phyloP scores from a whole-genome alignment of 225 moss, liverwort and hornwort species.

The Neckera pumila region DNA sequence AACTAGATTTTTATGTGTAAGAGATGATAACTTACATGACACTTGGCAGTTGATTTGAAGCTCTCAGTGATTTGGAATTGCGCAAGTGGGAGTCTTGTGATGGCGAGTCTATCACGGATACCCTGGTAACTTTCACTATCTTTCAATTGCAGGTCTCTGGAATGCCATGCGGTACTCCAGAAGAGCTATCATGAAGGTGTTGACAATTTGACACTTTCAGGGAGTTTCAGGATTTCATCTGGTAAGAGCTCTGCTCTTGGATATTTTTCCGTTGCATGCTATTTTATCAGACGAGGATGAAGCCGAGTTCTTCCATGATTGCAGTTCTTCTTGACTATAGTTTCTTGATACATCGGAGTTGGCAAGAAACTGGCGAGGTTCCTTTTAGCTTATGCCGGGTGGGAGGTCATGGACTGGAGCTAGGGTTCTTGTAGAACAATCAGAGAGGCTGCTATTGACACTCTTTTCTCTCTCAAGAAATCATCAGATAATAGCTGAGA shows the following conservation, averaged over 20 bases:
- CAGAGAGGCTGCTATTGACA: neutral
- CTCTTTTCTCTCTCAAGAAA: too few relatives aligned
- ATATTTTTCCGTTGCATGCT: neutral
- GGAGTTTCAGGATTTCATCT: neutral
- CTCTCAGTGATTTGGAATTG: neutral
- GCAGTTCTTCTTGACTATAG: neutral
- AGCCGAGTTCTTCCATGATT: neutral
- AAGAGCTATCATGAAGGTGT: neutral
- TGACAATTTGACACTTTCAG: neutral
- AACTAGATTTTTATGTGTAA: neutral
- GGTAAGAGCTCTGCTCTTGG: neutral
- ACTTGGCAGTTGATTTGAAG: neutral
- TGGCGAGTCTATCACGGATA: neutral
- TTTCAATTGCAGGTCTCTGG: neutral
- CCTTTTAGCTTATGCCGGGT: neutral
- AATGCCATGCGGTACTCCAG: neutral
- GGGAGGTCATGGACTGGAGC: neutral
- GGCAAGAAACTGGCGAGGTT: neutral
- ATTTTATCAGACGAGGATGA: neutral
- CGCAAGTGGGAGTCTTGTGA: neutral
- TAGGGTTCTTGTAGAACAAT: neutral
- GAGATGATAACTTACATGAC: neutral
- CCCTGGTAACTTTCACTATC: neutral
- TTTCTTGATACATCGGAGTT: neutral
- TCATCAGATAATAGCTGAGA: too few relatives aligned